Evolutionary conservation across 1,284 basidiomycete genomes (phyloP), one percentile per base, ranked within the genome.

Genomic region (Rhizoctonia solani): DNA sequence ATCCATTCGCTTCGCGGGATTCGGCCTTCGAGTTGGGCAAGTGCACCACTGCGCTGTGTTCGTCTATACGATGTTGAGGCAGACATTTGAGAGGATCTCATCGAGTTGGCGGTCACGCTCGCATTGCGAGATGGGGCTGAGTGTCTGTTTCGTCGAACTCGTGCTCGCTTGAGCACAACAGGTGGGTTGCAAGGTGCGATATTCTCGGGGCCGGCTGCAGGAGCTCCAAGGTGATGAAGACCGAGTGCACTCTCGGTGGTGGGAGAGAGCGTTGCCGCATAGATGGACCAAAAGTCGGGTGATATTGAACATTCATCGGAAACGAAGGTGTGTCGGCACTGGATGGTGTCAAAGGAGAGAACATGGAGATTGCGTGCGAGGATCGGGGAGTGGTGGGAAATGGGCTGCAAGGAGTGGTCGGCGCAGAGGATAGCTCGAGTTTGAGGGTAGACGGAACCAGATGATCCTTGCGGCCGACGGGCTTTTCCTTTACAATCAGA

Each of bases 11-110:
- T 61, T 11, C 58, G 58, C n/a, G 44, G 58, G 5, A 23, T 19
- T 1, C 42, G 49, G 42, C 67, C 67, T 42, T 68, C 67, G 50
- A 68, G 59, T 2, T 30, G 39, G 11, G 67, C 67, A 21, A 68
- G 61, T 23, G 67, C 67, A n/a, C 61, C 67, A 16, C 27, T 54
- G 3, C 67, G 59, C n/a, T 66, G 55, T 6, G 37, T 23, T 14
- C 59, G 49, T 21, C 59, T 47, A 29, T 68, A 67, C 19, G 41
- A 25, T 2, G 66, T 55, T 1, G 66, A 56, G 14, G 47, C 66
- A 1, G 58, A 61, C 14, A 30, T 47, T 16, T 55, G 54, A 6
- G 46, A 39, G 1, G 58, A 61, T 21, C 58, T 44, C 3, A 46
- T 61, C 30, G 58, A 61, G 46, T 49, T 50, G 44, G 46, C 46